These are phyloP conservation scores for Diaporthe amygdali DNA, from an alignment of 2,329 filamentous ascomycete species.

Conservation along the genomic window DNA sequence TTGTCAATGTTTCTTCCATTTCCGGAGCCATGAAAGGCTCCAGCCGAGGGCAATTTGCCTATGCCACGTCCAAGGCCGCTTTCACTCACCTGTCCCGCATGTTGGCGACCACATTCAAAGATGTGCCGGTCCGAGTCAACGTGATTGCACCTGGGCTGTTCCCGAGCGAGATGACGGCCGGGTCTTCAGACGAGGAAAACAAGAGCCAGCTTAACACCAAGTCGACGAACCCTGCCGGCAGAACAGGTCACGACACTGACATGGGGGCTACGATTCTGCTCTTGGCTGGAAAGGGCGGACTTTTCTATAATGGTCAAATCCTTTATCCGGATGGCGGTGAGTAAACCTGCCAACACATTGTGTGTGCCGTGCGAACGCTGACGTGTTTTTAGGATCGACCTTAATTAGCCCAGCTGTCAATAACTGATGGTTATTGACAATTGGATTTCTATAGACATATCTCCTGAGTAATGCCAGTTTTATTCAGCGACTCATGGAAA, in stretches of 20 bases:
- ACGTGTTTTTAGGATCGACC: slow-evolving; percentile 4
- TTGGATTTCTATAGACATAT: no score
- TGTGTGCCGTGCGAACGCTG: not conserved
- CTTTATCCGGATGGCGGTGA: slow-evolving; percentile 53
- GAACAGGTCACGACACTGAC: slow-evolving; percentile 49
- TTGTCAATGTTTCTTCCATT: slow-evolving; percentile 58
- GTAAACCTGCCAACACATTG: not conserved
- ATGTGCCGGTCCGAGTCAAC: slow-evolving; percentile 61
- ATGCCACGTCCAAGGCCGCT: slow-evolving; percentile 54
- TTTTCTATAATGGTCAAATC: slow-evolving; percentile 59
- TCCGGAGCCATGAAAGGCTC: slow-evolving; percentile 57
- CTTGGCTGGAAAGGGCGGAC: slow-evolving; percentile 53
- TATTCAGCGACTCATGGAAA: no score
- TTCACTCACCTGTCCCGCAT: slow-evolving; percentile 50
- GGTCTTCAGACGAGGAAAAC: slow-evolving; percentile 48
- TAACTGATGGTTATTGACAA: not conserved
- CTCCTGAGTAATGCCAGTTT: not conserved
- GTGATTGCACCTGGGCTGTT: slow-evolving; percentile 58
- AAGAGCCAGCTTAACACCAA: slow-evolving; percentile 48
- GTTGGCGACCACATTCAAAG: slow-evolving; percentile 49
- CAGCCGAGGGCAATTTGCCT: slow-evolving; percentile 56
- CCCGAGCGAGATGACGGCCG: slow-evolving; percentile 51
- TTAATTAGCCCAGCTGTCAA: slow-evolving; percentile 13
- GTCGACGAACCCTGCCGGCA: slow-evolving; percentile 48
- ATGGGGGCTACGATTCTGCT: slow-evolving; percentile 57